Evolutionary conservation across 2,329 filamentous ascomycete species (phyloP), one percentile per base, ranked within the genome.

Genomic region (Colletotrichum tabaci): DNA sequence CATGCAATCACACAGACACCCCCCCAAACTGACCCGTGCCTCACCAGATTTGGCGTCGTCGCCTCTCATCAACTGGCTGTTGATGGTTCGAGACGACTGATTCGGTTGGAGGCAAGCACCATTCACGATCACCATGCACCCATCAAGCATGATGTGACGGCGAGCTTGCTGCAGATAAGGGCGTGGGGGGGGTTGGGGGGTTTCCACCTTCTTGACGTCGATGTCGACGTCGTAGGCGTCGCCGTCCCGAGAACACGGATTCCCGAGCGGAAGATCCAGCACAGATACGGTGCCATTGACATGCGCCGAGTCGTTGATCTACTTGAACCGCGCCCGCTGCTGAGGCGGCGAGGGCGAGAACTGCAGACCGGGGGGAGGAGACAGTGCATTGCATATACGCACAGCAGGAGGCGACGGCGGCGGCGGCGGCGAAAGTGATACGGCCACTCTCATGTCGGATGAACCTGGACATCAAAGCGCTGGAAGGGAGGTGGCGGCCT

Each of bases 261-360:
- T 40, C 30, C 16, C 12, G 49, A 40, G 49, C 49, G 30, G 21
- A 26, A n/a, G 23, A 21, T 21, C 9, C 6, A 23, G n/a, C 26
- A 26, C 49, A 46, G 5, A 30, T 47, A 12, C 18, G 15, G 21
- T 56, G 49, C 5, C n/a, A 40, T 40, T 56, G 57, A 42, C 57
- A 42, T 62, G 40, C 40, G 49, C 65, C 50, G 49, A 62, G 65
- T 49, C 15, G 40, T 30, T 38, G 49, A 62, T 56, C 26, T 44
- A 30, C 35, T 30, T 21, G 30, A 10, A 18, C 47, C 49, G 21
- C 42, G 23, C 57, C 47, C 23, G 35, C 44, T 30, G 21, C 44
- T 23, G n/a, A 21, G 26, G 38, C 18, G 26, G 38, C 18, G 47
- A 52, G 38, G 12, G 9, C 21, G 10, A 35, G 16, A 23, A 21